Conservation (phyloP, 805 yeast species). For the Candida nemodendra region DNA sequence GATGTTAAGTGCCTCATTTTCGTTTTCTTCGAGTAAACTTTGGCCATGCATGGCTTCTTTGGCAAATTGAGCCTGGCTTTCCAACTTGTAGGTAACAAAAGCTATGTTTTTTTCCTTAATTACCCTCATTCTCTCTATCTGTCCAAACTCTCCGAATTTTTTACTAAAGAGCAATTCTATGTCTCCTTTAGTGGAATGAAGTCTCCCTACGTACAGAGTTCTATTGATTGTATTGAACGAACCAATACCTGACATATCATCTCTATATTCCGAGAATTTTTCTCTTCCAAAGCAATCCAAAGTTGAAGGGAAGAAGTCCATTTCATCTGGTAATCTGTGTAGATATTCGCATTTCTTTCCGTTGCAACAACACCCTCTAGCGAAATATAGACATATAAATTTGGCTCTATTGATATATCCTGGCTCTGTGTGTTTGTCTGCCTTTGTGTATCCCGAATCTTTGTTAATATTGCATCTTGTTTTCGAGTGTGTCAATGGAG, state of each 20-base stretch:
- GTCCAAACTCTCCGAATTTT: conserved; percentile 75
- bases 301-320: conserved; percentile 59
- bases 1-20: conserved; percentile 63
- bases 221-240: conserved; percentile 66
- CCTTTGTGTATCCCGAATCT: conserved; percentile 78
- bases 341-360: conserved; percentile 75
- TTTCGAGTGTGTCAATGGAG: conserved; percentile 41
- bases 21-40: conserved; percentile 47
- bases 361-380: conserved; percentile 81
- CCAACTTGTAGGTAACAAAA: conserved; percentile 68
- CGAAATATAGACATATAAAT: conserved; percentile 78
- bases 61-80: conserved; percentile 86
- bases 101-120: conserved; percentile 67
- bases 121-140: conserved; percentile 63
- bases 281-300: conserved; percentile 93
- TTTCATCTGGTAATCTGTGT: conserved; percentile 69
- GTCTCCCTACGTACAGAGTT: conserved; percentile 72
- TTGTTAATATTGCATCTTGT: conserved; percentile 56
- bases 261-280: conserved; percentile 74
- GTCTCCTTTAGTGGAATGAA: conserved; percentile 38
- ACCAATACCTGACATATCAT: conserved; percentile 95
- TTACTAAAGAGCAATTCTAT: conserved; percentile 41
- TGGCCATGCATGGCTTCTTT: conserved; percentile 93
- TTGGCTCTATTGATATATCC: conserved; percentile 29
- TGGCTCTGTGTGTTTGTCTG: conserved; percentile 44